Evolutionary conservation across 192 early-diverging fungal genomes (phyloP).

Genomic region (Podila epicladia): DNA sequence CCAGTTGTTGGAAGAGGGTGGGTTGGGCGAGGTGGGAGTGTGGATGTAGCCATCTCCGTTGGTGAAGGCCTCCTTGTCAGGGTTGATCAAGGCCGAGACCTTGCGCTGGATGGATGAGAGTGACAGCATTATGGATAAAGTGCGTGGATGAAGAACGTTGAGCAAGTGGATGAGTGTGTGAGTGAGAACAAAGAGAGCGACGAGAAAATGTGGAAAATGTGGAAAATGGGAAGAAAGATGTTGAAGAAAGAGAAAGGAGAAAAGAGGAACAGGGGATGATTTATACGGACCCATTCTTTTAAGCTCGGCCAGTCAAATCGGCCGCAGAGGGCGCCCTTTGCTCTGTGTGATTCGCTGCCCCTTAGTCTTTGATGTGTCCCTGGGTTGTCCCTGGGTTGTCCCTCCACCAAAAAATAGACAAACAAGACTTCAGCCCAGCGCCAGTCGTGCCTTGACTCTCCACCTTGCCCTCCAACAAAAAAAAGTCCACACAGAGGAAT

Average conservation of each 20-base stretch:
- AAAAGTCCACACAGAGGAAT: too few relatives aligned
- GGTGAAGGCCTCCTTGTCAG: not conserved
- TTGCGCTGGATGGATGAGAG: conserved; percentile 1
- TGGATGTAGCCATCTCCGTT: not conserved
- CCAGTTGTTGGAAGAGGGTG: not conserved
- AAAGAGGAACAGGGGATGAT: too few relatives aligned
- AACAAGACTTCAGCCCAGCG: too few relatives aligned
- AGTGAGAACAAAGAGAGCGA: not conserved
- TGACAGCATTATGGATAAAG: not conserved
- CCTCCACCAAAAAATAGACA: too few relatives aligned
- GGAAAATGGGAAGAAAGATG: not conserved
- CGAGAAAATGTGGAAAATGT: not conserved
- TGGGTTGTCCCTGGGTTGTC: too few relatives aligned
- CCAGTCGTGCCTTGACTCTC: too few relatives aligned
- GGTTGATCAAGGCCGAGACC: not conserved
- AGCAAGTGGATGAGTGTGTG: not conserved
- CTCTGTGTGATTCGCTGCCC: too few relatives aligned
- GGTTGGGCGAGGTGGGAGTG: not conserved
- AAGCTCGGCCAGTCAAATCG: too few relatives aligned
- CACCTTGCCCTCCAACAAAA: too few relatives aligned
- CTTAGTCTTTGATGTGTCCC: too few relatives aligned
- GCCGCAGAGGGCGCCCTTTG: too few relatives aligned
- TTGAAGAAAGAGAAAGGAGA: not conserved
- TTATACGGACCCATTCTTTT: too few relatives aligned
- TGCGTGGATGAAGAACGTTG: not conserved